Percentiles rank a stretch among this genome's conserved stretches.
Conservation (phyloP, 306 rosid genomes). For the Fragaria nilgerrensis region DNA sequence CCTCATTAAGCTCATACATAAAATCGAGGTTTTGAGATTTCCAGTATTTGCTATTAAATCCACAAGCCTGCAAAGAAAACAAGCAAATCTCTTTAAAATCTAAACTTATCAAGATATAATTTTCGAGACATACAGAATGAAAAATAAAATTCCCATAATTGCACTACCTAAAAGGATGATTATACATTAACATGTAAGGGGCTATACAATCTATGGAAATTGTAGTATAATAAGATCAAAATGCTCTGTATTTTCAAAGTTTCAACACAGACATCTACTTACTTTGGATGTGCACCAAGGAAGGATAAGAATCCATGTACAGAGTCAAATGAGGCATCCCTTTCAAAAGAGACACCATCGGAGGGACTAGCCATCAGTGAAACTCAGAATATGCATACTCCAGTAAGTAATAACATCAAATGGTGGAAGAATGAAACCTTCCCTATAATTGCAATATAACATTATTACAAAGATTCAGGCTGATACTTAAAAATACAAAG, state of each 20-base stretch:
- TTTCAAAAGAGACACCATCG: background rate
- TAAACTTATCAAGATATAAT: background rate
- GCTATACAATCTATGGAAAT: too few species aligned
- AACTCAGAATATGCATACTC: background rate
- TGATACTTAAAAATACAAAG: too few species aligned
- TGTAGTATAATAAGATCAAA: too few species aligned
- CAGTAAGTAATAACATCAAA: too few species aligned
- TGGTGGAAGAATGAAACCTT: too few species aligned
- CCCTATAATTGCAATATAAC: too few species aligned
- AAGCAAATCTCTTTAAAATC: background rate
- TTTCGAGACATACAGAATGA: background rate
- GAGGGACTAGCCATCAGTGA: background rate
- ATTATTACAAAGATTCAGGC: too few species aligned
- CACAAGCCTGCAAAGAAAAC: too few species aligned
- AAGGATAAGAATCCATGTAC: background rate
- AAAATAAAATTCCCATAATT: background rate
- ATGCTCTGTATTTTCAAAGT: too few species aligned
- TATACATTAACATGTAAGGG: too few species aligned
- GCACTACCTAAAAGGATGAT: background rate
- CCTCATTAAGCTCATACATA: background rate
- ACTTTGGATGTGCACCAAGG: background rate
- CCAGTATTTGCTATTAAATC: background rate
- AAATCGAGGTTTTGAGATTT: background rate
- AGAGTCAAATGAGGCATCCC: slow-evolving; percentile 6
- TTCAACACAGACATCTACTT: background rate